Percentiles rank a stretch among this genome's conserved stretches.
phyloP scores from a whole-genome alignment of 306 rosid species.

The Dalbergia cultrata region DNA sequence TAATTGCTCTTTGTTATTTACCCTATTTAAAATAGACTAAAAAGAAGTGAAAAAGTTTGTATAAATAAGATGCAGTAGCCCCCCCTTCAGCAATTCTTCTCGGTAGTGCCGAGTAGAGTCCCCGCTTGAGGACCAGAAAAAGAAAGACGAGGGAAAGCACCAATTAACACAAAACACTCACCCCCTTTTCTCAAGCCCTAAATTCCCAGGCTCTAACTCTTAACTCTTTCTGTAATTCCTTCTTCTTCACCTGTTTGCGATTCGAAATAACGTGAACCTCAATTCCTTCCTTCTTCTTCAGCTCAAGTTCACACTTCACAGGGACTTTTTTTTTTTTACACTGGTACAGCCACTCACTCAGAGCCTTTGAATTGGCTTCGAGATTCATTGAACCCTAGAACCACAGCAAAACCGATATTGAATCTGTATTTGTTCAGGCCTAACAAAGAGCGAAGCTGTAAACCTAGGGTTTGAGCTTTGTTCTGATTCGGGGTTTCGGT shows the following conservation, averaged over 20 bases:
- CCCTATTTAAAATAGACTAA: too few relatives aligned
- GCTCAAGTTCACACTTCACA: background rate
- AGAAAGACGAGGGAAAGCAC: slow-evolving; percentile 41
- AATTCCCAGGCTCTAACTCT: background rate
- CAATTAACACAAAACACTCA: background rate
- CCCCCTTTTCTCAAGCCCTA: slow-evolving; percentile 15
- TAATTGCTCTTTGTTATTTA: too few relatives aligned
- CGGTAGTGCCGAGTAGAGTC: slow-evolving; percentile 24
- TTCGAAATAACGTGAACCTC: background rate
- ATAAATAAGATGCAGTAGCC: background rate
- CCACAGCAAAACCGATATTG: slow-evolving; percentile 2
- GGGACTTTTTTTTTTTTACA: background rate
- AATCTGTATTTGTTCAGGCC: background rate
- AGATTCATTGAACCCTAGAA: slow-evolving; percentile 54
- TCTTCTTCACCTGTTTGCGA: background rate
- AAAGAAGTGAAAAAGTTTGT: background rate
- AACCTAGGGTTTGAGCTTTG: slow-evolving; percentile 56
- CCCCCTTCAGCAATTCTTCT: background rate
- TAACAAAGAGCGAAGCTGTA: background rate
- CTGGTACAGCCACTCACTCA: background rate
- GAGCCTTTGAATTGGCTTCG: background rate
- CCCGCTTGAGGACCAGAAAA: background rate
- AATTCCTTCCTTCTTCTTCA: background rate
- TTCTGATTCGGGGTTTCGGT: slow-evolving; percentile 17
- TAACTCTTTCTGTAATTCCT: background rate